Percentiles rank a stretch among this genome's conserved stretches.
These are phyloP conservation scores for Tylopilus balloui DNA, from an alignment of 768 basidiomycete genomes.

Conservation along the genomic window DNA sequence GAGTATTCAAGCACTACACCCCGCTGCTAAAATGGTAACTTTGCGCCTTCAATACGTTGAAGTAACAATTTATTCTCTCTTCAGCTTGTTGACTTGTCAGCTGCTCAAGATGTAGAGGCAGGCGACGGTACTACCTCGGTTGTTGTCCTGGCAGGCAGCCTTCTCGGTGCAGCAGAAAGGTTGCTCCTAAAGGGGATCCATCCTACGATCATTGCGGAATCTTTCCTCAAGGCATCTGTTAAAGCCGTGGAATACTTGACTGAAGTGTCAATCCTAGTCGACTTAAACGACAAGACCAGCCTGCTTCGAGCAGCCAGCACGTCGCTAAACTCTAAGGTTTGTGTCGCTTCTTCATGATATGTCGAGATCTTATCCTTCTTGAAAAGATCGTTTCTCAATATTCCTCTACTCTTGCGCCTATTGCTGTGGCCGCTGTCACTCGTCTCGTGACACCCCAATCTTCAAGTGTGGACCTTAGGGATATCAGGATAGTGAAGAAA, in stretches of 20 bases:
- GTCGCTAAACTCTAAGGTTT: constrained; percentile 91
- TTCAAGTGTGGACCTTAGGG: constrained; percentile 92
- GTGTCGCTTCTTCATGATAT: constrained; percentile 5
- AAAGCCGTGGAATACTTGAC: constrained; percentile 94
- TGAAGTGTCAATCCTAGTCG: constrained; percentile 88
- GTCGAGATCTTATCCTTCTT: constrained; percentile 6
- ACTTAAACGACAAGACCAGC: constrained; percentile 80
- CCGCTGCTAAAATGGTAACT: constrained; percentile 92
- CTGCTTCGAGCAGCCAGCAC: constrained; percentile 92
- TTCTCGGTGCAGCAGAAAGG: constrained; percentile 94
- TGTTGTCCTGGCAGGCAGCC: constrained; percentile 90
- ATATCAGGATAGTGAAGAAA: constrained; percentile 96
- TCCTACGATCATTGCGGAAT: constrained; percentile 94
- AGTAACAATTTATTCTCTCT: constrained; percentile 1
- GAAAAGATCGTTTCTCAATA: constrained; percentile 96
- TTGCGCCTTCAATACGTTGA: not conserved
- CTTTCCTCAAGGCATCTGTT: constrained; percentile 86
- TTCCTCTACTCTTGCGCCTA: constrained; percentile 95
- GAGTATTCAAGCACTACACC: constrained; percentile 93
- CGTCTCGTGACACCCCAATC: constrained; percentile 85
- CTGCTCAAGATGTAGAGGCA: constrained; percentile 97
- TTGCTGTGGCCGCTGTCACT: constrained; percentile 94
- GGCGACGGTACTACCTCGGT: constrained; percentile 98
- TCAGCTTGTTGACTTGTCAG: constrained; percentile 94
- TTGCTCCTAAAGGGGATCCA: constrained; percentile 96